Percentiles rank a stretch among this genome's conserved stretches.
Evolutionary conservation across 1,284 basidiomycete species (phyloP).

Genomic region (Anthracocystis panici-leucophaei): DNA sequence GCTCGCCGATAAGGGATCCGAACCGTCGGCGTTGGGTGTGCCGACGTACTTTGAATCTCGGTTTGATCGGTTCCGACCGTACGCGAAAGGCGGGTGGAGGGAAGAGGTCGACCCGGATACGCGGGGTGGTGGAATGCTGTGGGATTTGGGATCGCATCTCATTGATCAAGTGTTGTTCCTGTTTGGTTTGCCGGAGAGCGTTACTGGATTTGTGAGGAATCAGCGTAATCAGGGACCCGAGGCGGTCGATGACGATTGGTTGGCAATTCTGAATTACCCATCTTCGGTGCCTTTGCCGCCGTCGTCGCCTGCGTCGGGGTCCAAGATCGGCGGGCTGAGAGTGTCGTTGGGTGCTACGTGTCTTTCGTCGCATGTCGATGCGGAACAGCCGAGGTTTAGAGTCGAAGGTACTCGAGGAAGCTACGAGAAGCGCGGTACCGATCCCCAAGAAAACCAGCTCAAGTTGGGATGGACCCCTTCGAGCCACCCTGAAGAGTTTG

Average conservation of each 20-base stretch:
- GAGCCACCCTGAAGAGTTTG: conserved; percentile 61
- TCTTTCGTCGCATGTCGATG: conserved; percentile 60
- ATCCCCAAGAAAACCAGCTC: conserved; percentile 68
- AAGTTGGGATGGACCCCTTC: conserved; percentile 62
- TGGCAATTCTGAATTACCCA: conserved; percentile 61
- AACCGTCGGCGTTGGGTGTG: conserved; percentile 60
- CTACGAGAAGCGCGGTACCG: conserved; percentile 64
- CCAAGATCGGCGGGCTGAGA: conserved; percentile 56
- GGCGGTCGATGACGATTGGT: conserved; percentile 67
- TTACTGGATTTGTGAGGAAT: conserved; percentile 61
- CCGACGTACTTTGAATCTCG: conserved; percentile 64
- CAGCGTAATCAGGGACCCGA: conserved; percentile 56
- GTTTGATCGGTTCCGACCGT: conserved; percentile 66
- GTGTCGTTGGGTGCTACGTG: conserved; percentile 60
- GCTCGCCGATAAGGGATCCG: conserved; percentile 42
- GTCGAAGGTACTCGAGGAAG: conserved; percentile 62
- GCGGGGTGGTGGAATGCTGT: conserved; percentile 66
- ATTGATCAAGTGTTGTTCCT: conserved; percentile 65
- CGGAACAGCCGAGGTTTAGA: conserved; percentile 62
- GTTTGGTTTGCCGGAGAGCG: conserved; percentile 61
- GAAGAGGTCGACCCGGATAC: conserved; percentile 60
- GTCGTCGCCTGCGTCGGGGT: conserved; percentile 52
- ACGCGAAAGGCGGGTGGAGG: conserved; percentile 66
- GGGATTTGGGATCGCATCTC: conserved; percentile 66
- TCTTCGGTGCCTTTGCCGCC: conserved; percentile 48